Evolutionary conservation across 2,329 filamentous ascomycete species (phyloP).

Genomic region (Hypoxylon sp.): DNA sequence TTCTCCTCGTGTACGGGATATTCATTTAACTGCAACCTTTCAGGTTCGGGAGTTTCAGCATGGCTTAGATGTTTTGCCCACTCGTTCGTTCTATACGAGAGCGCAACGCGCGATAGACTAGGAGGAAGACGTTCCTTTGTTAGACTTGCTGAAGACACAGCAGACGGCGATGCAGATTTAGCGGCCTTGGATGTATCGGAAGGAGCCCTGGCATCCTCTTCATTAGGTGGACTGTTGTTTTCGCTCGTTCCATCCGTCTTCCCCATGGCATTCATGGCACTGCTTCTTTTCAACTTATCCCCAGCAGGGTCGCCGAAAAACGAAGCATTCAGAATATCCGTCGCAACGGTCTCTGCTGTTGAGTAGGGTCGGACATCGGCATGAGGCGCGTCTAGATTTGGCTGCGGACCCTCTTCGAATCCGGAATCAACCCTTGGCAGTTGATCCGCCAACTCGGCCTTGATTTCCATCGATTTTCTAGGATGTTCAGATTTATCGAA

Average conservation of each 20-base stretch:
- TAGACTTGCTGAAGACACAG: slow-evolving; percentile 54
- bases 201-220: slow-evolving; percentile 29
- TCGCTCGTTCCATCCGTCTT: slow-evolving; percentile 32
- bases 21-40: slow-evolving; percentile 64
- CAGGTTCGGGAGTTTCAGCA: slow-evolving; percentile 76
- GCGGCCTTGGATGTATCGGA: slow-evolving; percentile 35
- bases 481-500: slow-evolving; percentile 42
- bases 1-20: slow-evolving; percentile 44
- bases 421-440: slow-evolving; percentile 8
- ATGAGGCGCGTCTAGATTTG: slow-evolving; percentile 19
- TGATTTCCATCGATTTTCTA: slow-evolving; percentile 50
- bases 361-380: slow-evolving; percentile 36
- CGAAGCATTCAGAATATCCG: slow-evolving; percentile 41
- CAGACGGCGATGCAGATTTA: slow-evolving; percentile 46
- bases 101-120: slow-evolving; percentile 77
- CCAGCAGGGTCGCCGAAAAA: slow-evolving; percentile 28
- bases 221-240: slow-evolving; percentile 26
- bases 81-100: slow-evolving; percentile 90
- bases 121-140: slow-evolving; percentile 71
- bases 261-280: slow-evolving; percentile 26
- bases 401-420: slow-evolving; percentile 19
- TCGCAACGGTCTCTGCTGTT: slow-evolving; percentile 42
- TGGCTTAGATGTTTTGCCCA: slow-evolving; percentile 90
- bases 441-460: slow-evolving; percentile 48
- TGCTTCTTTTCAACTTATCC: slow-evolving; percentile 36